These are phyloP conservation scores for Phytophthora multivora DNA, from an alignment of 352 stramenopile genomes.

Conservation along the genomic window DNA sequence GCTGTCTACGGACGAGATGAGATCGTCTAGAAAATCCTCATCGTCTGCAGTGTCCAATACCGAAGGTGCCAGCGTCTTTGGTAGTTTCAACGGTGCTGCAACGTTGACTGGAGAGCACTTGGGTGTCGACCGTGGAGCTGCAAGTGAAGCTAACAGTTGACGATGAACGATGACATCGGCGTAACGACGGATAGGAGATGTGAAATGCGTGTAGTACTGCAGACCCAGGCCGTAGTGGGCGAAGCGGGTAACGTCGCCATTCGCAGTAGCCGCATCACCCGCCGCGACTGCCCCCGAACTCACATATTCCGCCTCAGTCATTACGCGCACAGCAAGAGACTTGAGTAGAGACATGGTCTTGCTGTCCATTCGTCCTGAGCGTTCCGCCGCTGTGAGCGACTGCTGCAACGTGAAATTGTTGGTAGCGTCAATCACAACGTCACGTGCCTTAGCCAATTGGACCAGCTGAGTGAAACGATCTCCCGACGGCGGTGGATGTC, in stretches of 20 bases:
- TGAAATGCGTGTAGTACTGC: slow-evolving; percentile 93
- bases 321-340: slow-evolving; percentile 92
- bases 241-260: slow-evolving; percentile 64
- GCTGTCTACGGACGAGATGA: slow-evolving; percentile 67
- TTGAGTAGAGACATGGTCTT: slow-evolving; percentile 91
- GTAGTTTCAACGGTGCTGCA: slow-evolving; percentile 31
- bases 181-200: slow-evolving; percentile 91
- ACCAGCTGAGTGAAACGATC: slow-evolving; percentile 80
- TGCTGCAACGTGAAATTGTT: slow-evolving; percentile 88
- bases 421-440: slow-evolving; percentile 72
- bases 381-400: slow-evolving; percentile 64
- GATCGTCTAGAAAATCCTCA: slow-evolving; percentile 67
- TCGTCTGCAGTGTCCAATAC: slow-evolving; percentile 59
- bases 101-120: neutral
- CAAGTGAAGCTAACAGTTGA: slow-evolving; percentile 76
- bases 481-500: slow-evolving; percentile 80
- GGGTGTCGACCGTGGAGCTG: neutral
- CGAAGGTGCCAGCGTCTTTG: slow-evolving; percentile 54
- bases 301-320: slow-evolving; percentile 95
- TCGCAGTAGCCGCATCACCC: slow-evolving; percentile 45
- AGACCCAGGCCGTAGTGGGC: slow-evolving; percentile 90
- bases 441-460: slow-evolving; percentile 68
- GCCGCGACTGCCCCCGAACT: slow-evolving; percentile 62
- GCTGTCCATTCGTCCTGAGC: slow-evolving; percentile 59
- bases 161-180: slow-evolving; percentile 92